Conservation (phyloP, 768 basidiomycete genomes). For the Termitomyces sp. region DNA sequence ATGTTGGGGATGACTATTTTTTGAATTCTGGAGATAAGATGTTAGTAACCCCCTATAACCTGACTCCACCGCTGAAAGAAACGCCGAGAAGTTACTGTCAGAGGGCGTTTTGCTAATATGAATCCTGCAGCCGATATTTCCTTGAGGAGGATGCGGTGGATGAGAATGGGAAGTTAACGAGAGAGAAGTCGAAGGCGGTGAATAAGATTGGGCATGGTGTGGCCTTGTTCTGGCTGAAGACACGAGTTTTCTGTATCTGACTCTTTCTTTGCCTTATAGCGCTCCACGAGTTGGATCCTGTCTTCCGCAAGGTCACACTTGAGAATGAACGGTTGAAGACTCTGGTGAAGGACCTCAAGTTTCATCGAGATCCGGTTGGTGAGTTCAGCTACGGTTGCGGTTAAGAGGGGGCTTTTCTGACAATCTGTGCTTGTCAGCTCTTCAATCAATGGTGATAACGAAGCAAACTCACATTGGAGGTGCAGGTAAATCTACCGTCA, state of each 20-base stretch:
- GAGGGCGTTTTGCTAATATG: not conserved
- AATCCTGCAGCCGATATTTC: conserved; percentile 68
- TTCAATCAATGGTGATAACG: conserved; percentile 95
- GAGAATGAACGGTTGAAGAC: conserved; percentile 70
- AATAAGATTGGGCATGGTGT: conserved; percentile 95
- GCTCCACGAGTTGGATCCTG: conserved; percentile 81
- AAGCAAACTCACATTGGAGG: conserved; percentile 94
- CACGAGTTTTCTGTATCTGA: not conserved
- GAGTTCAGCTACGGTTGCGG: conserved; percentile 18
- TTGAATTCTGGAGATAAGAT: conserved; percentile 92
- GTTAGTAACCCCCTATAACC: conserved; percentile 24
- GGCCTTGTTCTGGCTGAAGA: not conserved
- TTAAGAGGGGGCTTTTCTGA: not conserved
- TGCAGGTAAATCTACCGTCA: conserved; percentile 54
- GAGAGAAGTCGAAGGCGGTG: conserved; percentile 73
- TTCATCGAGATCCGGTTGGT: conserved; percentile 86
- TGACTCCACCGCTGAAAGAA: not conserved
- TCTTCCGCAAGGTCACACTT: conserved; percentile 77
- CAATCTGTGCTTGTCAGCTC: conserved; percentile 41
- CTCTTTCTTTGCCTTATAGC: conserved; percentile 38
- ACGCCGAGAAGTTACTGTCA: not conserved
- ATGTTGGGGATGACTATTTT: conserved; percentile 93
- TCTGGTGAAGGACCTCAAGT: conserved; percentile 75
- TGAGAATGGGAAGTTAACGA: conserved; percentile 62
- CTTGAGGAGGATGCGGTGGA: conserved; percentile 87